phyloP scores from a whole-genome alignment of 257 asterid genomes.

The Handroanthus guayacan region DNA sequence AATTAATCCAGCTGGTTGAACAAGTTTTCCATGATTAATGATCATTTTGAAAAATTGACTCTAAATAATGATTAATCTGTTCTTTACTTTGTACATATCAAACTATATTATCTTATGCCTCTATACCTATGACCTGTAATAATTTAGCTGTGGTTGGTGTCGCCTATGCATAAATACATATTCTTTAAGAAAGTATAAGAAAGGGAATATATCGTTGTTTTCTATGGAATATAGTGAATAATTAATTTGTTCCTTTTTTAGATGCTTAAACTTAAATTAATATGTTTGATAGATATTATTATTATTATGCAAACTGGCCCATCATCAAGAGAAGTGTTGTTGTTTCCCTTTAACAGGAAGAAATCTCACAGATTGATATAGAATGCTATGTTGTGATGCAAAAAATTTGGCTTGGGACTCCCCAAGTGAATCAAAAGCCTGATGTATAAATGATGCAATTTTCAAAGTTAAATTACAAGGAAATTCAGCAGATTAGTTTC shows the following conservation, averaged over 20 bases:
- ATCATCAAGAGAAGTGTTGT: too few relatives aligned
- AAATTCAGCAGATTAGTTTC: too few relatives aligned
- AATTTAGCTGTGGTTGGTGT: not conserved
- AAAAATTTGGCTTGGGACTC: too few relatives aligned
- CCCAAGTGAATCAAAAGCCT: too few relatives aligned
- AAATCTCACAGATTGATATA: too few relatives aligned
- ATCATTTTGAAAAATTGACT: not conserved
- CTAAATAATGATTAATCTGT: not conserved
- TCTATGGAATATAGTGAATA: not conserved
- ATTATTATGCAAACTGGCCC: too few relatives aligned
- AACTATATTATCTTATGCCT: not conserved
- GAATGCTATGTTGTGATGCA: too few relatives aligned
- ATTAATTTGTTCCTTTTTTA: not conserved
- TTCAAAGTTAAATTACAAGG: too few relatives aligned
- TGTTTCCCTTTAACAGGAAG: too few relatives aligned
- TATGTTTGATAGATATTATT: too few relatives aligned
- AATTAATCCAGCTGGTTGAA: not conserved
- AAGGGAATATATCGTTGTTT: not conserved
- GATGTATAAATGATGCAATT: too few relatives aligned
- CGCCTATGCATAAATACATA: not conserved
- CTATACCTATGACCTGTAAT: not conserved
- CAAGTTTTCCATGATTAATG: not conserved
- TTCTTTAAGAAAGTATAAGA: not conserved
- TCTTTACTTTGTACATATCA: not conserved
- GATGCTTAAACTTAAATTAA: not conserved